A percentile compares a stretch with the other conserved stretches of the same genome.
These are phyloP conservation scores for Botryotinia narcissicola DNA, from an alignment of 2,329 filamentous ascomycete genomes.

Conservation along the genomic window DNA sequence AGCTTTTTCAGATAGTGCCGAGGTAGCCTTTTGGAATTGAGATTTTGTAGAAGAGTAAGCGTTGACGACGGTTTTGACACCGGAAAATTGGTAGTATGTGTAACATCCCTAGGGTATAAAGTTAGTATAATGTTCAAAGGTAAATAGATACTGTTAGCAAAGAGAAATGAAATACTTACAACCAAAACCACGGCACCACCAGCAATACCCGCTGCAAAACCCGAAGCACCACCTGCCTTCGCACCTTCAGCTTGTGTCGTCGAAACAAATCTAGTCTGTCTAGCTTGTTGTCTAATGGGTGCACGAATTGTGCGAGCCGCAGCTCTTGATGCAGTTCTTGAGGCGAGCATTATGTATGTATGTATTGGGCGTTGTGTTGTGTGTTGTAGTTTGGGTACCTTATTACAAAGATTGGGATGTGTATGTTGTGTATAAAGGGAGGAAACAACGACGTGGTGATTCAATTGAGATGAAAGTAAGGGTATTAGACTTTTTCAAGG, in stretches of 20 bases:
- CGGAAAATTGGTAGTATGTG: slow-evolving; percentile 53
- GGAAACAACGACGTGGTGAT: neutral
- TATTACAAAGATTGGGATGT: neutral
- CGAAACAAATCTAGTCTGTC: slow-evolving; percentile 31
- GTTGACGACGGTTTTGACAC: slow-evolving; percentile 43
- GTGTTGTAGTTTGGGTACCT: neutral
- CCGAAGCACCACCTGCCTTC: slow-evolving; percentile 39
- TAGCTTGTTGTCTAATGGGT: slow-evolving; percentile 32
- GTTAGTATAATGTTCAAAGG: slow-evolving; percentile 1
- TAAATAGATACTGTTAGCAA: neutral
- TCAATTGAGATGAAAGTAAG: slow-evolving; percentile 2
- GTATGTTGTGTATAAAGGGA: neutral
- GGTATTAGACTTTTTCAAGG: neutral
- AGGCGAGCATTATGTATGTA: slow-evolving; percentile 26
- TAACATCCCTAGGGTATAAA: slow-evolving; percentile 43
- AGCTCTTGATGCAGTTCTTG: slow-evolving; percentile 30
- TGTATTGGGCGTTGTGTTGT: neutral
- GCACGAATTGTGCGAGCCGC: slow-evolving; percentile 24
- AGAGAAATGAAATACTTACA: slow-evolving; percentile 25
- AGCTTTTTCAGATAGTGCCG: slow-evolving; percentile 59
- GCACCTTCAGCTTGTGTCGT: slow-evolving; percentile 30
- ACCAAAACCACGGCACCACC: slow-evolving; percentile 49
- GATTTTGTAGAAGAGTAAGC: slow-evolving; percentile 55
- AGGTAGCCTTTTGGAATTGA: slow-evolving; percentile 58
- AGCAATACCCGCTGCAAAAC: slow-evolving; percentile 48